Conservation (phyloP, 78 protist genomes). For the Dictyostelium capitatum region DNA sequence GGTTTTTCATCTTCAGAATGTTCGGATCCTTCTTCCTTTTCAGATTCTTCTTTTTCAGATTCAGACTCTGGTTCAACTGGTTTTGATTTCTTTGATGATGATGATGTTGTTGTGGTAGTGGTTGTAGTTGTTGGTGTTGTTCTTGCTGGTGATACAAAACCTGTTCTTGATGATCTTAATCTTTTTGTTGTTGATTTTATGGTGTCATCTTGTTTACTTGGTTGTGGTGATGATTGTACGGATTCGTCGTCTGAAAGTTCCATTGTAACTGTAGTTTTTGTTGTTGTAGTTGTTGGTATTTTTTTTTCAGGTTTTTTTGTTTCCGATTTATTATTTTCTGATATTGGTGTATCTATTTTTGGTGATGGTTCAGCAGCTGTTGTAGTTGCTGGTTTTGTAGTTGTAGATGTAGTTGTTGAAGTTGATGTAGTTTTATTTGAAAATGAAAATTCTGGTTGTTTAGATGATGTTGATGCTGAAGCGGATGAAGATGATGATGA, state of each 20-base stretch:
- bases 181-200: neutral
- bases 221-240: neutral
- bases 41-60: neutral
- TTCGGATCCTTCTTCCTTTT: neutral
- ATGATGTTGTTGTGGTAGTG: neutral
- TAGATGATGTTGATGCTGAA: neutral
- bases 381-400: neutral
- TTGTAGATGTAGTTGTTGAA: no score
- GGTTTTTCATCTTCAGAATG: neutral
- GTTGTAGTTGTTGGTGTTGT: neutral
- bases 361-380: neutral
- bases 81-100: constrained; percentile 14
- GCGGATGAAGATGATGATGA: neutral
- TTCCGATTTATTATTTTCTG: neutral
- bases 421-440: neutral
- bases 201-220: neutral
- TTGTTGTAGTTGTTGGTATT: neutral
- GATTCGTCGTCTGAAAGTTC: neutral
- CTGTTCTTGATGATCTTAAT: no score
- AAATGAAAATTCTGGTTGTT: neutral
- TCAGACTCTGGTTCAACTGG: neutral
- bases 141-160: neutral
- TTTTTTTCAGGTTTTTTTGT: neutral
- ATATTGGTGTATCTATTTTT: neutral
- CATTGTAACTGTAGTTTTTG: neutral